A percentile compares a stretch with the other conserved stretches of the same genome.
phyloP scores from a whole-genome alignment of 306 rosid genomes.

The Quercus alba region DNA sequence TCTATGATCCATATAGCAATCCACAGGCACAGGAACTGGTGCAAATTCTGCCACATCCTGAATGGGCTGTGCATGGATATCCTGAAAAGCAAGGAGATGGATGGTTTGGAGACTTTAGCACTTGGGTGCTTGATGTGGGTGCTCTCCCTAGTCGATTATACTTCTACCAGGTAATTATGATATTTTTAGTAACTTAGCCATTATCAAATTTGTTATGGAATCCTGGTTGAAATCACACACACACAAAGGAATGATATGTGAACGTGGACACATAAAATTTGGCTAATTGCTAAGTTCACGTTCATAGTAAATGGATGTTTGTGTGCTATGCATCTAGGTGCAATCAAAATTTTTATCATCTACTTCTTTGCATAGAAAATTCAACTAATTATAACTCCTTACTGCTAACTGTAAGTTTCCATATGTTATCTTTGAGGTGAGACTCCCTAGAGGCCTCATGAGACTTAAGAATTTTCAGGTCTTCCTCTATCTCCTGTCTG shows the following conservation, averaged over 20 bases:
- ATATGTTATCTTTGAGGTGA: too few relatives aligned
- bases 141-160: slow-evolving; percentile 42
- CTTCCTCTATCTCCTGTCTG: too few relatives aligned
- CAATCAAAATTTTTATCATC: too few relatives aligned
- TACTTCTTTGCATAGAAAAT: too few relatives aligned
- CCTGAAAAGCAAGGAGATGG: slow-evolving; percentile 53
- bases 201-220: neutral
- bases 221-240: neutral
- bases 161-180: slow-evolving; percentile 47
- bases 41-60: slow-evolving; percentile 62
- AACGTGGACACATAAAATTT: neutral
- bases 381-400: too few relatives aligned
- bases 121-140: slow-evolving; percentile 63
- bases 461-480: too few relatives aligned
- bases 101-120: slow-evolving; percentile 52
- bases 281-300: neutral
- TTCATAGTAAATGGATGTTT: neutral
- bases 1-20: slow-evolving; percentile 62
- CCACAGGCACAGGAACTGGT: slow-evolving; percentile 56
- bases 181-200: neutral
- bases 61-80: slow-evolving; percentile 57
- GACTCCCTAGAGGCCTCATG: too few relatives aligned
- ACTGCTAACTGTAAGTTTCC: too few relatives aligned
- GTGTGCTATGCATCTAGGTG: neutral
- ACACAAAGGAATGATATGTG: neutral